Percentiles rank a stretch among this genome's conserved stretches.
These are phyloP conservation scores for Pleurozium schreberi DNA, from an alignment of 225 moss, liverwort and hornwort species.

Conservation along the genomic window DNA sequence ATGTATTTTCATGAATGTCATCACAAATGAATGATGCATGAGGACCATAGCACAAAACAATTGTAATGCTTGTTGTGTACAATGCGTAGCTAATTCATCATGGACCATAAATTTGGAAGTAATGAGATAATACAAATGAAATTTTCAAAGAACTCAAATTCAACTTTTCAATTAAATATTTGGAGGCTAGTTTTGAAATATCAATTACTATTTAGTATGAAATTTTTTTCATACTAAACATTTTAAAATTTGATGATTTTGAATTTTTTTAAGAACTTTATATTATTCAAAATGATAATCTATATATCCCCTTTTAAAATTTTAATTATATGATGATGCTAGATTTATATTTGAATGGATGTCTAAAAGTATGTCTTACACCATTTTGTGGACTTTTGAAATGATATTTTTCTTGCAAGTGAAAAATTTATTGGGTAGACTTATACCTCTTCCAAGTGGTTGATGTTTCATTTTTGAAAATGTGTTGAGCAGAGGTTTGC, in stretches of 20 bases:
- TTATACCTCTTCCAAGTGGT: no score
- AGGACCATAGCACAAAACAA: not conserved
- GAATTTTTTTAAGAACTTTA: not conserved
- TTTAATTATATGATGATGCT: no score
- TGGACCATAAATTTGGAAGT: not conserved
- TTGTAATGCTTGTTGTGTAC: not conserved
- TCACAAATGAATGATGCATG: not conserved
- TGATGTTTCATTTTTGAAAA: not conserved
- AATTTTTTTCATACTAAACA: no score
- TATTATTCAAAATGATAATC: not conserved
- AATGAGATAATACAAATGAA: not conserved
- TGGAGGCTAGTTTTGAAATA: no score
- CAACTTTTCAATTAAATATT: not conserved
- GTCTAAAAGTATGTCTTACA: not conserved
- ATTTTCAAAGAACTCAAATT: not conserved
- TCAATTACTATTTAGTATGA: not conserved
- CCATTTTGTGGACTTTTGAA: not conserved
- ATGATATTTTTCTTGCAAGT: not conserved
- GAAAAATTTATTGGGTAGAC: no score
- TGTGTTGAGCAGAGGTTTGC: not conserved
- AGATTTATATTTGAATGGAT: fast-evolving
- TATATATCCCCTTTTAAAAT: not conserved
- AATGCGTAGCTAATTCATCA: not conserved
- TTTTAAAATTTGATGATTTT: no score
- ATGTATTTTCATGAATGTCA: not conserved